phyloP scores from a whole-genome alignment of 2,329 filamentous ascomycete species.

The Lachnellula arida region DNA sequence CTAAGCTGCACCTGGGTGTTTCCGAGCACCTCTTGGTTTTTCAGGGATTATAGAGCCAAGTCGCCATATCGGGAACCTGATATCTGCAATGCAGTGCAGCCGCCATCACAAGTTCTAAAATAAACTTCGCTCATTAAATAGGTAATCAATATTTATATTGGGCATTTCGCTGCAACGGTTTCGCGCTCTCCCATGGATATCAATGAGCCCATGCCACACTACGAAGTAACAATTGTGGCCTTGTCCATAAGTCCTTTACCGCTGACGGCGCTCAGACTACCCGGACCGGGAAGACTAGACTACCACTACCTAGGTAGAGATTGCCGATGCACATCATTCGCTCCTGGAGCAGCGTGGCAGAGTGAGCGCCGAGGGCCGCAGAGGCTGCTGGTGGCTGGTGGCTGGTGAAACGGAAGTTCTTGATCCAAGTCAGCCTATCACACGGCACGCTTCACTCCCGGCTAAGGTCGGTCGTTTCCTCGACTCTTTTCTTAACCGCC shows the following conservation, averaged over 20 bases:
- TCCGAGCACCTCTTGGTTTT: background rate
- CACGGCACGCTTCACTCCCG: background rate
- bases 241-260: background rate
- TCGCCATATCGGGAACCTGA: background rate
- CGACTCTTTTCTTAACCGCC: slow-evolving; percentile 11
- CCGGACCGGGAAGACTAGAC: background rate
- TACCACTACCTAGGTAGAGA: too few relatives aligned
- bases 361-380: background rate
- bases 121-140: background rate
- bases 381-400: background rate
- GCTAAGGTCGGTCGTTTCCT: background rate
- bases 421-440: slow-evolving; percentile 10
- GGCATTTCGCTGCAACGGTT: background rate
- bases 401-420: slow-evolving; percentile 7
- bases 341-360: background rate
- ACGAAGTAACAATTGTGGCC: background rate
- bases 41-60: background rate
- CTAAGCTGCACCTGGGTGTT: background rate
- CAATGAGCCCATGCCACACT: background rate
- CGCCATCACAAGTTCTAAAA: background rate
- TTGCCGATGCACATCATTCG: slow-evolving; percentile 17
- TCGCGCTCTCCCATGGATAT: background rate
- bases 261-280: background rate
- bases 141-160: background rate
- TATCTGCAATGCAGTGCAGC: background rate